Evolutionary conservation across 2,329 filamentous ascomycete species (phyloP).

Genomic region (Stagonosporopsis vannaccii): DNA sequence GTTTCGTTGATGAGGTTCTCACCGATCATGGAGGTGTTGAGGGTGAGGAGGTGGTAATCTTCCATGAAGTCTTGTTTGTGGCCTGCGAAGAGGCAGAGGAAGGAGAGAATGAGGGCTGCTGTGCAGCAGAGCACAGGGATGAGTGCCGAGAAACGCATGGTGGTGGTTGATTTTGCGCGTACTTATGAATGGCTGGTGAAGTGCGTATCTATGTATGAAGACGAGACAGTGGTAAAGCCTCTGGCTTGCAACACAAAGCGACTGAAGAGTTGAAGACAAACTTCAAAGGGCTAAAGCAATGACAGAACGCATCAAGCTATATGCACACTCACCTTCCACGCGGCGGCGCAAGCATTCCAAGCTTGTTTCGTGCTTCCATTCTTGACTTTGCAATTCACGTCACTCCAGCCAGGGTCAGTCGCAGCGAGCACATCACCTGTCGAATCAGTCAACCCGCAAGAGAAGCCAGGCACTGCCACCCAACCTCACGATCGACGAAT

Average conservation of each 20-base stretch:
- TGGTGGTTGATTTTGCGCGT: not conserved
- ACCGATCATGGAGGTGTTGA: constrained; percentile 66
- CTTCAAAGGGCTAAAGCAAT: constrained; percentile 1
- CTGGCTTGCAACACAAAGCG: constrained; percentile 4
- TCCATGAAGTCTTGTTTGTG: constrained; percentile 64
- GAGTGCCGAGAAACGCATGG: constrained; percentile 58
- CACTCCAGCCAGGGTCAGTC: constrained; percentile 29
- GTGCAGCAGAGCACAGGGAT: constrained; percentile 61
- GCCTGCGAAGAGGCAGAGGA: constrained; percentile 69
- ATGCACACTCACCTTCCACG: constrained; percentile 9
- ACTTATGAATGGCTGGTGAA: not conserved
- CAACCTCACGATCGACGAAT: constrained; percentile 30
- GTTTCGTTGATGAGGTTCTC: constrained; percentile 46
- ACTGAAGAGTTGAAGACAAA: constrained; percentile 6
- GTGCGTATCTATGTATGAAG: constrained; percentile 1
- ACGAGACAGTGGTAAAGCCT: not conserved
- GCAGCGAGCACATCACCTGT: constrained; percentile 13
- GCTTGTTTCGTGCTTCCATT: constrained; percentile 18
- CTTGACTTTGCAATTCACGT: constrained; percentile 29
- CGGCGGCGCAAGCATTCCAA: constrained; percentile 16
- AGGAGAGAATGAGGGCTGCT: constrained; percentile 63
- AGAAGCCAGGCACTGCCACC: constrained; percentile 24
- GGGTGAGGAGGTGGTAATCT: constrained; percentile 63
- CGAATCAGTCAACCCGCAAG: constrained; percentile 17
- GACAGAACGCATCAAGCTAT: constrained; percentile 10